These are phyloP conservation scores for Artemisia annua DNA, from an alignment of 129 eudicot species.

Conservation along the genomic window DNA sequence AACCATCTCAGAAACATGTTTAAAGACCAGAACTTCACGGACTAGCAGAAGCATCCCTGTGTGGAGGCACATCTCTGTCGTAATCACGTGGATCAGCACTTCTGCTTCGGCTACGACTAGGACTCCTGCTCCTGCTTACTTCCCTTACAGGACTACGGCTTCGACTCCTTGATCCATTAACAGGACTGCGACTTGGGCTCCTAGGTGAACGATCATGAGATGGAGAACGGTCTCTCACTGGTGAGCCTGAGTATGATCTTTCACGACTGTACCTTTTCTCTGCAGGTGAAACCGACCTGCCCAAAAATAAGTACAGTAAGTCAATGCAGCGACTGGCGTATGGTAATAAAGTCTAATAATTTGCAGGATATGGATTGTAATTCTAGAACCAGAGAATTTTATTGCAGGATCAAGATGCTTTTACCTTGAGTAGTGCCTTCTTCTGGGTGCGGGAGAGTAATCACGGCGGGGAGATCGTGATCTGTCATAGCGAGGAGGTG, in stretches of 20 bases:
- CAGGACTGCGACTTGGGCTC: constrained; percentile 39
- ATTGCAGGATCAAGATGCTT: no score
- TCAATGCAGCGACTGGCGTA: no score
- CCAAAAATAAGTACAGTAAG: not conserved
- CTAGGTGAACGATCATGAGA: constrained; percentile 35
- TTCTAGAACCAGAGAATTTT: no score
- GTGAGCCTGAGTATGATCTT: constrained; percentile 75
- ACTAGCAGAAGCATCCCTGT: constrained; percentile 47
- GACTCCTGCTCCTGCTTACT: constrained; percentile 21
- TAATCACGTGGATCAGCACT: constrained; percentile 45
- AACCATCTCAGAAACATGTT: constrained; percentile 1
- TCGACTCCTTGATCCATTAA: constrained; percentile 33
- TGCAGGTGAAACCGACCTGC: constrained; percentile 72
- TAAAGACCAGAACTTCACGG: constrained; percentile 23
- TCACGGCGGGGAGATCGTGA: constrained; percentile 64
- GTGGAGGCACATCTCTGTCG: constrained; percentile 40
- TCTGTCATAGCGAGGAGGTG: constrained; percentile 65
- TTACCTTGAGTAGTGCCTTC: constrained; percentile 74
- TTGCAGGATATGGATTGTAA: no score
- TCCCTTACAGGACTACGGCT: constrained; percentile 40
- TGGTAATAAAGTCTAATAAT: no score
- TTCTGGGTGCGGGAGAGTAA: constrained; percentile 70
- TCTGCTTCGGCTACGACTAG: constrained; percentile 58
- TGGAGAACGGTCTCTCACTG: constrained; percentile 39
- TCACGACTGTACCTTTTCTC: constrained; percentile 60